Percentiles rank a stretch among this genome's conserved stretches.
Evolutionary conservation across 179 eudicot genomes (phyloP).

Genomic region (Patellifolia procumbens): DNA sequence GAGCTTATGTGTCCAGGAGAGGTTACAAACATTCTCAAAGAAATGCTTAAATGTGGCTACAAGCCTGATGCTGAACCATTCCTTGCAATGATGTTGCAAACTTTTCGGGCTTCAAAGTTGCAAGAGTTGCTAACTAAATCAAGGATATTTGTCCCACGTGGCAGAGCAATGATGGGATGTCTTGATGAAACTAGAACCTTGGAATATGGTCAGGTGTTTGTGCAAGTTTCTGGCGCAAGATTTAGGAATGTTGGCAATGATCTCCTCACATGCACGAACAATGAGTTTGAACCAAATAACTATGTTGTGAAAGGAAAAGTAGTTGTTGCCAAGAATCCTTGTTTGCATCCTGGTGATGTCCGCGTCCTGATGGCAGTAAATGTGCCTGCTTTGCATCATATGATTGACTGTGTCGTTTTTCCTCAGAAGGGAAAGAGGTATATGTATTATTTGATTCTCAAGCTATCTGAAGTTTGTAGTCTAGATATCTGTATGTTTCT

Average conservation of each 20-base stretch:
- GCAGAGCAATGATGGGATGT: constrained; percentile 92
- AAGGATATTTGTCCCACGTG: constrained; percentile 68
- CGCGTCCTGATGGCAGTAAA: constrained; percentile 76
- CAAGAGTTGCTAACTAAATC: constrained; percentile 72
- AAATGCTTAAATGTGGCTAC: constrained; percentile 84
- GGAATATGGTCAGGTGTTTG: constrained; percentile 89
- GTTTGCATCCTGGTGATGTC: constrained; percentile 94
- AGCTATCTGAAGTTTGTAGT: neutral
- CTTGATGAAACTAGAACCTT: constrained; percentile 74
- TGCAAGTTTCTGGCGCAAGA: constrained; percentile 61
- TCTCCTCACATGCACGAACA: constrained; percentile 19
- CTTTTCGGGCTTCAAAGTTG: constrained; percentile 80
- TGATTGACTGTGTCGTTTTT: constrained; percentile 95
- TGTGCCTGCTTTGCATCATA: constrained; percentile 73
- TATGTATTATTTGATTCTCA: neutral
- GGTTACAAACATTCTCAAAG: constrained; percentile 69
- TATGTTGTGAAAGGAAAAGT: constrained; percentile 52
- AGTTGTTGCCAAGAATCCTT: constrained; percentile 92
- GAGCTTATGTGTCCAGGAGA: constrained; percentile 93
- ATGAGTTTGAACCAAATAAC: constrained; percentile 27
- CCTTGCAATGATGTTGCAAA: constrained; percentile 85
- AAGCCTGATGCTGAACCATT: constrained; percentile 86
- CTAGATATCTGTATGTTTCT: neutral
- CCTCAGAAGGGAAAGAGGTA: constrained; percentile 89
- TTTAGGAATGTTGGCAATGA: constrained; percentile 36